Percentiles rank a stretch among this genome's conserved stretches.
Evolutionary conservation across 176 grass and related monocot species (phyloP).

Genomic region (Thalia dealbata): DNA sequence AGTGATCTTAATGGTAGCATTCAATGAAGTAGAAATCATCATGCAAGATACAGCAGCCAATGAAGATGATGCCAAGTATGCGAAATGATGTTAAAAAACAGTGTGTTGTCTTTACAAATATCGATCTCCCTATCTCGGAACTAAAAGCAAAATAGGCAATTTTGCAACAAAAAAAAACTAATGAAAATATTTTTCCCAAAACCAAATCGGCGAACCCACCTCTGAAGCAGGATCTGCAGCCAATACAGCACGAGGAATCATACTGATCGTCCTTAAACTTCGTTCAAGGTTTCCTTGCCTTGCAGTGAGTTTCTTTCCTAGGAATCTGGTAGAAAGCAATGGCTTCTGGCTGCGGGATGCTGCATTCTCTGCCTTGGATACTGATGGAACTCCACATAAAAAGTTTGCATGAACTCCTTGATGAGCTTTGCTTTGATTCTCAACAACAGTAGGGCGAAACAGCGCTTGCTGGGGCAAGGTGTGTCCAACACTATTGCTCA

Average conservation of each 20-base stretch:
- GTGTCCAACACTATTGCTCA: constrained; percentile 35
- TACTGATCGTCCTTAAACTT: constrained; percentile 4
- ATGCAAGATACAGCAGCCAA: too few relatives aligned
- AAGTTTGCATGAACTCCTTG: constrained; percentile 15
- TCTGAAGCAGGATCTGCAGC: constrained; percentile 35
- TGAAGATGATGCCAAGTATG: too few relatives aligned
- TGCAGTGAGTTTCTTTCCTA: constrained; percentile 23
- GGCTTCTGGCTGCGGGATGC: background rate
- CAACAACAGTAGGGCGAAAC: constrained; percentile 7
- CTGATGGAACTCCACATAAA: constrained; percentile 14
- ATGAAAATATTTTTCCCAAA: constrained; percentile 1
- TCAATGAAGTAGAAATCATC: too few relatives aligned
- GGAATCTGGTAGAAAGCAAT: constrained; percentile 11
- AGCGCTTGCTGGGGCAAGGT: constrained; percentile 35
- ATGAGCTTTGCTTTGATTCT: constrained; percentile 13
- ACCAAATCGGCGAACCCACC: constrained; percentile 10
- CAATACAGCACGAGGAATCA: constrained; percentile 24
- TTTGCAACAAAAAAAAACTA: background rate
- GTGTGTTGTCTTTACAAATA: too few relatives aligned
- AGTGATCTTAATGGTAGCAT: too few relatives aligned
- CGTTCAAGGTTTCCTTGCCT: constrained; percentile 14
- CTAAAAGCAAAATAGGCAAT: background rate
- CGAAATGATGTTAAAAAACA: too few relatives aligned
- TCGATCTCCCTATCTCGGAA: too few relatives aligned
- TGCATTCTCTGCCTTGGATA: constrained; percentile 16